Evolutionary conservation across 1,284 basidiomycete genomes (phyloP), one percentile per base, ranked within the genome.

Genomic region (Cutaneotrichosporon cavernicola): DNA sequence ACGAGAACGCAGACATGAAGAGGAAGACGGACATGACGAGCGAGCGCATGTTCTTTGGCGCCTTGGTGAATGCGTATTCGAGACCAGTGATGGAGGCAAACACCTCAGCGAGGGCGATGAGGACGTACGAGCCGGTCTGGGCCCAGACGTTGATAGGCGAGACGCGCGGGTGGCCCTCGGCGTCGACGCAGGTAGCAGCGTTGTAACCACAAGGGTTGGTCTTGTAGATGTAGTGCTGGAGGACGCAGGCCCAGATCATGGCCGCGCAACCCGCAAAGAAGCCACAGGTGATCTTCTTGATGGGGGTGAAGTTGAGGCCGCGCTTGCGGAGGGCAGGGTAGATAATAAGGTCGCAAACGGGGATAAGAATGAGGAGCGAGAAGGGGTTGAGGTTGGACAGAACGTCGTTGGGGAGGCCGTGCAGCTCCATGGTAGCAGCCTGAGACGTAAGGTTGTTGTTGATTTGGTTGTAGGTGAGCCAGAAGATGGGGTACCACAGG

Each of bases 71-170:
- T 56, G 80, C 80, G 50, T 83, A 76, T 74, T 84, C 83, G 74
- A 83, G 81, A 51, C 79, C 78, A 13, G 82, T 83, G 62, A 83
- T 80, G 51, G 80, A 82, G 64, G 83, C 81, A 53, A 84, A 82
- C 38, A 84, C 72, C 70, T 84, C 83, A 21, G 80, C 81, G 56
- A 82, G 60, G 40, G 81, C 83, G 26, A 82, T 80, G 18, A 83
- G 70, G 21, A 76, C 70, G 74, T 81, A 82, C 13, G 82, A 72
- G 9, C 81, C 81, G 21, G 80, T 72, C 61, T 75, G 73, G 60
- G 73, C 71, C 78, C 80, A 81, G 43, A 83, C 74, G 51, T 73
- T 76, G 32, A 65, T 50, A 11, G 60, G 56, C 22, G 60, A 58
- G 30, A 62, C 61, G 46, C 36, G 56, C 26, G 74, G 72, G 5